A percentile compares a stretch with the other conserved stretches of the same genome.
These are phyloP conservation scores for Xylaria sp. DNA, from an alignment of 2,329 filamentous ascomycete species.

Conservation along the genomic window DNA sequence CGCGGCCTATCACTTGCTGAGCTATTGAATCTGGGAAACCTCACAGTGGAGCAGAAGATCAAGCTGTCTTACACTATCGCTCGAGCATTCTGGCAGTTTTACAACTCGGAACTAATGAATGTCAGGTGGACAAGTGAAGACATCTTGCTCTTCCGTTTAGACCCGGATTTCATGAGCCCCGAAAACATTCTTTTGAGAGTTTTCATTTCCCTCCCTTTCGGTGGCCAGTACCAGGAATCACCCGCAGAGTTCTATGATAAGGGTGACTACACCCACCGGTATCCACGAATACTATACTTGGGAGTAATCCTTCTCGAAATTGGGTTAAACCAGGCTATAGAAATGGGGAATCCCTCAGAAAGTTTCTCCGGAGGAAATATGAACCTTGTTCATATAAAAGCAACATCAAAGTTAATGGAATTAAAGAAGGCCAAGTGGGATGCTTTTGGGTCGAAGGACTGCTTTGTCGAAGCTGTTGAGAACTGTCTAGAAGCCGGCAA, in stretches of 20 bases:
- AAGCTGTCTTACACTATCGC: conserved; percentile 19
- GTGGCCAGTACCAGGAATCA: conserved; percentile 7
- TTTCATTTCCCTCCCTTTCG: conserved; percentile 18
- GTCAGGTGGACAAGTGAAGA: conserved; percentile 22
- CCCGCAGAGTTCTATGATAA: conserved; percentile 18
- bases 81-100: conserved; percentile 22
- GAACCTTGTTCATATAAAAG: conserved; percentile 9
- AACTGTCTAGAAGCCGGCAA: conserved; percentile 15
- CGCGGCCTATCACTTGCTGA: conserved; percentile 11
- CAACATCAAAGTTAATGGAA: not conserved
- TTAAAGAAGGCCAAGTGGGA: conserved; percentile 12
- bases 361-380: not conserved
- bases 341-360: conserved; percentile 2
- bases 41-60: conserved; percentile 14
- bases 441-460: conserved; percentile 3
- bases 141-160: conserved; percentile 17
- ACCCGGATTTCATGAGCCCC: not conserved
- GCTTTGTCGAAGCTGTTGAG: conserved; percentile 18
- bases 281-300: conserved; percentile 16
- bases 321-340: conserved; percentile 8
- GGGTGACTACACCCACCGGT: conserved; percentile 12
- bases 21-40: conserved; percentile 8
- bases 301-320: conserved; percentile 20
- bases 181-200: conserved; percentile 17
- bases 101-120: conserved; percentile 22